Evolutionary conservation across 2,329 filamentous ascomycete genomes (phyloP).

Genomic region (Curvularia spicifera): DNA sequence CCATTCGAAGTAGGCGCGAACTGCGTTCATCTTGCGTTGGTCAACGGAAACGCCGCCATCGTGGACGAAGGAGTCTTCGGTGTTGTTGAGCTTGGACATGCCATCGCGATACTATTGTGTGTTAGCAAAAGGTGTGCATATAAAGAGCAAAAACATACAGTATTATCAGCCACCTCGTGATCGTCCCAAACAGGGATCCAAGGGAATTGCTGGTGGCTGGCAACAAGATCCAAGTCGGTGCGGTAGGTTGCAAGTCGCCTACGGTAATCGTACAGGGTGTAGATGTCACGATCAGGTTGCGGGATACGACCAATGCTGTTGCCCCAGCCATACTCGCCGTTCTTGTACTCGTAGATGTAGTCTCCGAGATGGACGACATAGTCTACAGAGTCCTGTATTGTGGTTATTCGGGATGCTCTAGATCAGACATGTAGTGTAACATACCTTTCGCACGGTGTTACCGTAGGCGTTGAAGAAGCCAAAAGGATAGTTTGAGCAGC

Average conservation of each 20-base stretch:
- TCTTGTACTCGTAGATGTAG: constrained; percentile 53
- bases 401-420: neutral
- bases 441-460: constrained; percentile 44
- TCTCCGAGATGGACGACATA: constrained; percentile 53
- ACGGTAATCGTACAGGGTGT: constrained; percentile 55
- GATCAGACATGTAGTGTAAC: neutral
- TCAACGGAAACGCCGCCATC: constrained; percentile 52
- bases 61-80: constrained; percentile 50
- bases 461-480: constrained; percentile 60
- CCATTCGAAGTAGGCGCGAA: constrained; percentile 55
- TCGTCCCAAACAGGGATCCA: constrained; percentile 58
- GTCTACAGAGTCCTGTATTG: constrained; percentile 49
- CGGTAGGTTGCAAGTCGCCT: constrained; percentile 51
- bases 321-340: constrained; percentile 48
- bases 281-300: constrained; percentile 48
- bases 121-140: neutral
- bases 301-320: constrained; percentile 42
- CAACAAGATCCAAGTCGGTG: constrained; percentile 50
- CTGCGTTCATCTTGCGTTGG: constrained; percentile 56
- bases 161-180: constrained; percentile 52
- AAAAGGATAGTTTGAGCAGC: constrained; percentile 64
- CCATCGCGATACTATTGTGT: constrained; percentile 47
- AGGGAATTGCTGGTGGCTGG: constrained; percentile 50
- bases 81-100: constrained; percentile 51
- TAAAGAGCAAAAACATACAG: neutral